Base-by-base conservation (phyloP, 2,329 filamentous ascomycete species). In the Fusarium avenaceum region DNA sequence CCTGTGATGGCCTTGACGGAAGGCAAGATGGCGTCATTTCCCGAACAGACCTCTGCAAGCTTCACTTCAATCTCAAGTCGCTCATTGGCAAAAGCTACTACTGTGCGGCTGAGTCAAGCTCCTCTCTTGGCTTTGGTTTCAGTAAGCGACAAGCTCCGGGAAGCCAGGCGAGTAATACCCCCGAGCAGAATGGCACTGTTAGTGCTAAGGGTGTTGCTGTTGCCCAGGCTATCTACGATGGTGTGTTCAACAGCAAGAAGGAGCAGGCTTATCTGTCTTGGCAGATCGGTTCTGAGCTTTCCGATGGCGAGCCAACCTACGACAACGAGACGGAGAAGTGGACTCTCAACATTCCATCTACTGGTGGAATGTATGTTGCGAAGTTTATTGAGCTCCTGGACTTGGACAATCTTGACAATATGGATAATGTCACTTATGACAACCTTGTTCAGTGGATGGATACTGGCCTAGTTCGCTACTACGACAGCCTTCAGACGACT, bases 1-100 rank as follows among this genome's bases (percentile, higher is more conserved):
- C 57, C 10, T 62, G 57, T 4, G 60, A 63, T 7, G 32, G 14
- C 9, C 32, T 63, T 3, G 60, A 62, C 13, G 60, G 57, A 45
- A 62, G 39, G 2, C 26, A 19, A 6, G 60, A 63, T 4, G 60
- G 48, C 3, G 44, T 63, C 1, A 33, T 56, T 10, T 63, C 57
- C 2, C 24, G 57, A 9, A 45, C 60, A 0, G 60, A 62, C 19
- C 39, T 63, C 4, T 62, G 60, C 39, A 56, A 62, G 4, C 28
- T 63, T 2, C n/a, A 48, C n/a, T 63, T 63, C 26, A 26, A 62
- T 1, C 39, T 57, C 17, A 71, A 54, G 39, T 57, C 54, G 0
- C 54, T 57, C 7, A 32, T 45, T 11, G 54, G 54, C 1, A 32
- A 44, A 7, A 1, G 32, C 6, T 57, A 57, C 6, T 54, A 54